A percentile compares a stretch with the other conserved stretches of the same genome.
Conservation (phyloP, 2,329 filamentous ascomycete species). For the Rhinocladiella similis region DNA sequence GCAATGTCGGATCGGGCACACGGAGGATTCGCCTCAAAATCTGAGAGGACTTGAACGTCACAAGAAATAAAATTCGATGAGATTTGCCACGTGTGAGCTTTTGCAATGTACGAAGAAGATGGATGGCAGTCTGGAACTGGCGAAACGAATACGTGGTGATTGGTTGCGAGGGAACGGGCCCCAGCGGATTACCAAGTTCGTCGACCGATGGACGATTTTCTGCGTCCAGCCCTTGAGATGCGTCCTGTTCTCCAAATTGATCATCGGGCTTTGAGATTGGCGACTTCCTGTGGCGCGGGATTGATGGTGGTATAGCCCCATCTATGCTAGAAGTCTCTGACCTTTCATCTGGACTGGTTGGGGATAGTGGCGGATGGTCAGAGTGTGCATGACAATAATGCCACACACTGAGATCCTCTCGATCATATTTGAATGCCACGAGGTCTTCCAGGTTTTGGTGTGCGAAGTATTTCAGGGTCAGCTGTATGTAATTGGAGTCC, state of each 20-base stretch:
- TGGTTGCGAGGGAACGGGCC: slow-evolving; percentile 68
- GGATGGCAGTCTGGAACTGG: slow-evolving; percentile 94
- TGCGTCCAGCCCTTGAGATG: slow-evolving; percentile 7
- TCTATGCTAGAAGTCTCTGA: slow-evolving; percentile 43
- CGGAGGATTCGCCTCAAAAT: slow-evolving; percentile 90
- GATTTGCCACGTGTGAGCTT: slow-evolving; percentile 96
- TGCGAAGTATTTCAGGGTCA: slow-evolving; percentile 90
- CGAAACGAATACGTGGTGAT: slow-evolving; percentile 90
- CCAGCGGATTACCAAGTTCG: slow-evolving; percentile 76
- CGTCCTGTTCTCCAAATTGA: slow-evolving; percentile 30
- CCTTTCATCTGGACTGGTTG: slow-evolving; percentile 31
- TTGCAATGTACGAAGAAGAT: slow-evolving; percentile 92
- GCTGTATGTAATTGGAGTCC: slow-evolving; percentile 90
- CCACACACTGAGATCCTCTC: slow-evolving; percentile 88
- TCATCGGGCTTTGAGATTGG: slow-evolving; percentile 36
- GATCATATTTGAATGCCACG: slow-evolving; percentile 81
- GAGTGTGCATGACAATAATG: slow-evolving; percentile 78
- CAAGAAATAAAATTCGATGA: slow-evolving; percentile 87
- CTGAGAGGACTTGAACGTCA: slow-evolving; percentile 91
- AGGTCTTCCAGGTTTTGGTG: slow-evolving; percentile 91
- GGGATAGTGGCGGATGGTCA: slow-evolving; percentile 52
- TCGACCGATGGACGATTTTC: slow-evolving; percentile 62
- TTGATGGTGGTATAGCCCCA: slow-evolving; percentile 83
- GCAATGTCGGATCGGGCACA: slow-evolving; percentile 81
- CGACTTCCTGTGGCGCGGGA: slow-evolving; percentile 60